phyloP scores from a whole-genome alignment of 2,329 filamentous ascomycete species.

The Epichloe bromicola region DNA sequence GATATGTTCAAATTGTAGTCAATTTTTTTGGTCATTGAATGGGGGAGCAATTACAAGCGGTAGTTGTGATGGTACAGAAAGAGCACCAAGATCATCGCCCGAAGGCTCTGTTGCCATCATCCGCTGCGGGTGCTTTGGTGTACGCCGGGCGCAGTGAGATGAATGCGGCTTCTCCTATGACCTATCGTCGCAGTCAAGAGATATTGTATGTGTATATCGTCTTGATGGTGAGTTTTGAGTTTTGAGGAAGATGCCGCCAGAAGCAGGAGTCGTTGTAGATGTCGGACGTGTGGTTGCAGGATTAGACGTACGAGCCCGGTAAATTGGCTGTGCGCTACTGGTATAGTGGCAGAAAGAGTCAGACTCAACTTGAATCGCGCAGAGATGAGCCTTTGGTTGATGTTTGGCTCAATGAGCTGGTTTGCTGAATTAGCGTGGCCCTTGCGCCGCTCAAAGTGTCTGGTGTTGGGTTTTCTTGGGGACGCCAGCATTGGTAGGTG shows the following conservation, averaged over 20 bases:
- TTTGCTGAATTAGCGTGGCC: background rate
- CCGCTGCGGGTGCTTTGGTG: slow-evolving; percentile 23
- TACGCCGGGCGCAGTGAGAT: slow-evolving; percentile 19
- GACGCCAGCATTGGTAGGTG: slow-evolving; percentile 11
- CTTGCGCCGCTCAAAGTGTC: background rate
- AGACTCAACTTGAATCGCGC: background rate
- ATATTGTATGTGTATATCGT: background rate
- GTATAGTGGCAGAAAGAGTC: background rate
- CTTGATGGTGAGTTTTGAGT: background rate
- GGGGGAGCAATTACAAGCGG: slow-evolving; percentile 25
- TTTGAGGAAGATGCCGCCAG: background rate
- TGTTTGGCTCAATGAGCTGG: background rate
- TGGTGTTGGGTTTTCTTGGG: background rate
- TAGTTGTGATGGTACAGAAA: slow-evolving; percentile 33
- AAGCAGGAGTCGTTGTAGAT: background rate
- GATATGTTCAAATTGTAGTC: background rate
- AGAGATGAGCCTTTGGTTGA: background rate
- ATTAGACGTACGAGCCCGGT: background rate
- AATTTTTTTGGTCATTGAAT: background rate
- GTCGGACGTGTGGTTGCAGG: background rate
- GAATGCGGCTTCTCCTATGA: slow-evolving; percentile 4
- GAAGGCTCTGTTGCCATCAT: slow-evolving; percentile 54
- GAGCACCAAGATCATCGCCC: slow-evolving; percentile 40
- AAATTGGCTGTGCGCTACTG: background rate
- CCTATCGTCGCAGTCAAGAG: slow-evolving; percentile 9